A percentile compares a stretch with the other conserved stretches of the same genome.
These are phyloP conservation scores for Serendipita vermifera DNA, from an alignment of 768 basidiomycete species.

Conservation along the genomic window DNA sequence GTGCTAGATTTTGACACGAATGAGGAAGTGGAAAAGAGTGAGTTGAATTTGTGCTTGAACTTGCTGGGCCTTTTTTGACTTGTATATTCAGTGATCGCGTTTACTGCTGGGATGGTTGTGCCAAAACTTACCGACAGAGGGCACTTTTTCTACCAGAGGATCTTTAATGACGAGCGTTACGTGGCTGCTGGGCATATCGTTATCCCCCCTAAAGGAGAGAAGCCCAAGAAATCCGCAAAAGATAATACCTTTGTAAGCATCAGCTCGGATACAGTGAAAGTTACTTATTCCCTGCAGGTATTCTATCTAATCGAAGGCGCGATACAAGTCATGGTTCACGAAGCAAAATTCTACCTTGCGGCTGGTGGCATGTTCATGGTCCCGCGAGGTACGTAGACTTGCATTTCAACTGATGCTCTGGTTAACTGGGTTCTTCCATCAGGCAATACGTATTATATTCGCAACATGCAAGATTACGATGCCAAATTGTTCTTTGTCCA, in stretches of 20 bases:
- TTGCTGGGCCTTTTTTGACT: slow-evolving; percentile 6
- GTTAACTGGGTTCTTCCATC: slow-evolving; percentile 8
- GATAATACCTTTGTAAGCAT: slow-evolving; percentile 82
- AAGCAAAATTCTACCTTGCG: slow-evolving; percentile 62
- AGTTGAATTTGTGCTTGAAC: slow-evolving; percentile 22
- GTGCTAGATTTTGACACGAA: slow-evolving; percentile 55
- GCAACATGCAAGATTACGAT: slow-evolving; percentile 70
- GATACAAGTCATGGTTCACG: slow-evolving; percentile 72
- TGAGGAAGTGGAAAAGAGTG: slow-evolving; percentile 57
- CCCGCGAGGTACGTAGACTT: slow-evolving; percentile 53
- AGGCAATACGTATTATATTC: slow-evolving; percentile 87
- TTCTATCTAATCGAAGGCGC: slow-evolving; percentile 82
- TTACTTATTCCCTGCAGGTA: slow-evolving; percentile 30
- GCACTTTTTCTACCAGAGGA: slow-evolving; percentile 77
- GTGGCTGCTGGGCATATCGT: slow-evolving; percentile 80
- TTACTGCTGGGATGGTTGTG: slow-evolving; percentile 53
- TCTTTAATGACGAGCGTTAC: slow-evolving; percentile 83
- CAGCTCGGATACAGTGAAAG: neutral
- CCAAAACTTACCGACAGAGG: slow-evolving; percentile 47
- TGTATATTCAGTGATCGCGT: slow-evolving; percentile 52
- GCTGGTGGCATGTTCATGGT: slow-evolving; percentile 82
- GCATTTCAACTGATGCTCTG: neutral
- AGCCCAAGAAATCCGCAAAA: slow-evolving; percentile 77
- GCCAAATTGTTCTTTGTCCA: slow-evolving; percentile 88
- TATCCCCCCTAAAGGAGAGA: slow-evolving; percentile 66